Evolutionary conservation across 2,329 filamentous ascomycete species (phyloP).

Genomic region (Alternaria rosae): DNA sequence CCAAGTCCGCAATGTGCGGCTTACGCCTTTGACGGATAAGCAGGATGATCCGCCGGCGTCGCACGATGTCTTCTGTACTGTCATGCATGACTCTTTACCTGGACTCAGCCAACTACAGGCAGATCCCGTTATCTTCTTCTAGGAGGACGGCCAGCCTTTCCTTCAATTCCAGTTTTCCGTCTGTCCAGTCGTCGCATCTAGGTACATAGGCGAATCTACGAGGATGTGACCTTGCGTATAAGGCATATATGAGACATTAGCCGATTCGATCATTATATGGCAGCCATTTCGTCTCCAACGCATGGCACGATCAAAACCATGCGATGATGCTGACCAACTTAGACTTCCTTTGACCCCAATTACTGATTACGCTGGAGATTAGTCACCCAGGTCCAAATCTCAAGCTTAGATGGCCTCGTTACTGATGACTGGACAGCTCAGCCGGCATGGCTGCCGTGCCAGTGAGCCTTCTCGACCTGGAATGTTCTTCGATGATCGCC

Average conservation of each 20-base stretch:
- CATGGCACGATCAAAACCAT: neutral
- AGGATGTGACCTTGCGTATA: neutral
- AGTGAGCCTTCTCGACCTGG: conserved; percentile 17
- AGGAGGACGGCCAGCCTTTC: conserved; percentile 5
- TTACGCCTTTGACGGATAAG: conserved; percentile 48
- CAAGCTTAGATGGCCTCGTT: neutral
- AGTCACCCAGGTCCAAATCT: neutral
- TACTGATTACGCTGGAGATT: neutral
- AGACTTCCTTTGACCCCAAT: neutral
- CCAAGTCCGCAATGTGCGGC: conserved; percentile 43
- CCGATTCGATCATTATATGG: conserved; percentile 3
- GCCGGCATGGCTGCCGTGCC: conserved; percentile 15
- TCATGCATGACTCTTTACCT: conserved; percentile 48
- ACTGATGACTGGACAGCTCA: conserved; percentile 14
- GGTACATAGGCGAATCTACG: conserved; percentile 12
- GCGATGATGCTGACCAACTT: neutral
- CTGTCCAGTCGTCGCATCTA: conserved; percentile 2
- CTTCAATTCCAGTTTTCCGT: neutral
- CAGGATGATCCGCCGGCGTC: conserved; percentile 44
- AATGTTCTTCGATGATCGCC: conserved; percentile 14
- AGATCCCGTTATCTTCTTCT: conserved; percentile 49
- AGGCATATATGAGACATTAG: neutral
- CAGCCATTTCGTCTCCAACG: neutral
- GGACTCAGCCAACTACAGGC: conserved; percentile 48
- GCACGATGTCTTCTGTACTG: conserved; percentile 49